Conservation (phyloP, 257 asterid species). For the Dorcoceras hygrometricum region DNA sequence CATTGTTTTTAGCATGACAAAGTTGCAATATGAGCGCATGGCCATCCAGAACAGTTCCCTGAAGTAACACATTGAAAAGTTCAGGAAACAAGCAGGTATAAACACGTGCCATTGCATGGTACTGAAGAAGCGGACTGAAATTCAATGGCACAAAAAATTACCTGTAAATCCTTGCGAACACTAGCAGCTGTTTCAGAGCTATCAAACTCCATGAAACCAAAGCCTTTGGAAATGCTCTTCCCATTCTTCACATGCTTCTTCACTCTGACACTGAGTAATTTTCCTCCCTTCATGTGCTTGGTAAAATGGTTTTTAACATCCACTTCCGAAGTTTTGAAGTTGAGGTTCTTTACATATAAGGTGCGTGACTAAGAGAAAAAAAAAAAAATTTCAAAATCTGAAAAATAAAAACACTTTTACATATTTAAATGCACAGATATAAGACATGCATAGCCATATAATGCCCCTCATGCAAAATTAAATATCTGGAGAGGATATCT, state of each 20-base stretch:
- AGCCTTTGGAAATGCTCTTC: constrained; percentile 86
- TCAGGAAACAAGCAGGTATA: constrained; percentile 16
- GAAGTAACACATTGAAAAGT: constrained; percentile 24
- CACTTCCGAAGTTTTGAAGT: constrained; percentile 83
- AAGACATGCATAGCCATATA: not conserved
- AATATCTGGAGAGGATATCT: not conserved
- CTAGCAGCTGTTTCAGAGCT: constrained; percentile 67
- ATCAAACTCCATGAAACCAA: constrained; percentile 91
- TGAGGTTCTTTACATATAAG: constrained; percentile 81
- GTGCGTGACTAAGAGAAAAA: constrained; percentile 80
- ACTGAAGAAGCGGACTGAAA: not conserved
- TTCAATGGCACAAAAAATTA: constrained; percentile 18
- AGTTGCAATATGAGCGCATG: constrained; percentile 90
- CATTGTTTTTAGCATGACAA: constrained; percentile 71
- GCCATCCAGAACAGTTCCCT: constrained; percentile 93
- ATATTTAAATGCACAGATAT: constrained; percentile 2
- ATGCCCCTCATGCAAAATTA: not conserved
- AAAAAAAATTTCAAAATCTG: constrained; percentile 11
- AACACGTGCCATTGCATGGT: not conserved
- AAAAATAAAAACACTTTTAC: not conserved
- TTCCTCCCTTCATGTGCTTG: constrained; percentile 70
- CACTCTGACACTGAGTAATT: constrained; percentile 81
- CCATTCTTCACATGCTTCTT: constrained; percentile 87
- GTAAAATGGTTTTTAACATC: constrained; percentile 65
- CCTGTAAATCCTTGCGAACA: constrained; percentile 83